phyloP scores from a whole-genome alignment of 108 stramenopile species.

The Thalassiosira profunda region DNA sequence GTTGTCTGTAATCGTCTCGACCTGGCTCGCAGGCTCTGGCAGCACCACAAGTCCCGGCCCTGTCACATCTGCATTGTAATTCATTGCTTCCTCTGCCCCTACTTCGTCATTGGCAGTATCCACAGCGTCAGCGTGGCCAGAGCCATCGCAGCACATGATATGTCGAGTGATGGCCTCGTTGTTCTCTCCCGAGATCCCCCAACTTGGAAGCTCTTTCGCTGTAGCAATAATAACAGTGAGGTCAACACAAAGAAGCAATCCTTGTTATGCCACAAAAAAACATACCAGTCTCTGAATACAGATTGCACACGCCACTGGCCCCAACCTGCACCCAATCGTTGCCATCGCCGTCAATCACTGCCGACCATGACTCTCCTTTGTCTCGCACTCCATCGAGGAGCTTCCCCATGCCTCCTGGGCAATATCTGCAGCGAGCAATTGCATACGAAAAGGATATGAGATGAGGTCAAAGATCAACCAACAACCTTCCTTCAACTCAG shows the following conservation, averaged over 20 bases:
- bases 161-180: conserved; percentile 28
- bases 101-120: conserved; percentile 2
- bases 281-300: conserved; percentile 27
- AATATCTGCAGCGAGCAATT: no score
- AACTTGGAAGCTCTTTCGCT: conserved; percentile 10
- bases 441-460: neutral
- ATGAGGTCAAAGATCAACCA: neutral
- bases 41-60: no score
- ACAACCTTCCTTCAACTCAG: no score
- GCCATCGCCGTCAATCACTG: conserved; percentile 27
- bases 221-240: neutral
- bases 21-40: neutral
- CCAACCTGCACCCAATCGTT: conserved; percentile 51
- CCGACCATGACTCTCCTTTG: conserved; percentile 42
- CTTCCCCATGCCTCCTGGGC: conserved; percentile 9
- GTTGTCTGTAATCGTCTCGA: neutral
- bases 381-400: conserved; percentile 20
- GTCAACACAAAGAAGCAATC: neutral
- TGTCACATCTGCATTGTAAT: no score
- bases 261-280: conserved; percentile 14
- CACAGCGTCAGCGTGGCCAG: neutral
- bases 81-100: no score
- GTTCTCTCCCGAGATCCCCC: conserved; percentile 25
- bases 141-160: conserved; percentile 26
- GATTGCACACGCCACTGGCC: conserved; percentile 14